Conservation (phyloP, 176 grass and related monocot species). For the Cenchrus americanus region DNA sequence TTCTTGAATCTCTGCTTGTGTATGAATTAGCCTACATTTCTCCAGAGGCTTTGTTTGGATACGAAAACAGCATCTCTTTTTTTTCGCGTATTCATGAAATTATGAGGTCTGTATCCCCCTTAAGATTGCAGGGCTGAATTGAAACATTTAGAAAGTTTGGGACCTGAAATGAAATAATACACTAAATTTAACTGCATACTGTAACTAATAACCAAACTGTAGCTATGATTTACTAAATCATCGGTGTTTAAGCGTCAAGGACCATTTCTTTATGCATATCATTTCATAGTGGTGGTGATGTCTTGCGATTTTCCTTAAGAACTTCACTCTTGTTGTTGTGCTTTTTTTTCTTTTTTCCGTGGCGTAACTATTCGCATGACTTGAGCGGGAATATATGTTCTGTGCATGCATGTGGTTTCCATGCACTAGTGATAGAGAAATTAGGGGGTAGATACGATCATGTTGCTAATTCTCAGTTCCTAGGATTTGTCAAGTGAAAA, state of each 20-base stretch:
- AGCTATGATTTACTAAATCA: background rate
- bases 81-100: background rate
- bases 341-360: background rate
- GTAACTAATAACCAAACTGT: background rate
- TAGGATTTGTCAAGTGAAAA: background rate
- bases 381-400: conserved; percentile 10
- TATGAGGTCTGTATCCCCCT: conserved; percentile 7
- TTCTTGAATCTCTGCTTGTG: conserved; percentile 1
- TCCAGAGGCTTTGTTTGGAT: background rate
- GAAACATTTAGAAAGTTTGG: background rate
- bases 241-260: background rate
- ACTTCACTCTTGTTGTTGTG: background rate
- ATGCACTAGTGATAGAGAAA: background rate
- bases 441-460: background rate
- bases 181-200: background rate
- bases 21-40: background rate
- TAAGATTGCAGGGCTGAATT: background rate
- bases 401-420: background rate
- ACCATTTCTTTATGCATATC: background rate
- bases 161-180: conserved; percentile 5
- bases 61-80: background rate
- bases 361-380: background rate
- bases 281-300: background rate
- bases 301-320: background rate
- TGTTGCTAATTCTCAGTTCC: conserved; percentile 15